These are phyloP conservation scores for Tolypocladium ovalisporum DNA, from an alignment of 2,329 filamentous ascomycete genomes.

Conservation along the genomic window DNA sequence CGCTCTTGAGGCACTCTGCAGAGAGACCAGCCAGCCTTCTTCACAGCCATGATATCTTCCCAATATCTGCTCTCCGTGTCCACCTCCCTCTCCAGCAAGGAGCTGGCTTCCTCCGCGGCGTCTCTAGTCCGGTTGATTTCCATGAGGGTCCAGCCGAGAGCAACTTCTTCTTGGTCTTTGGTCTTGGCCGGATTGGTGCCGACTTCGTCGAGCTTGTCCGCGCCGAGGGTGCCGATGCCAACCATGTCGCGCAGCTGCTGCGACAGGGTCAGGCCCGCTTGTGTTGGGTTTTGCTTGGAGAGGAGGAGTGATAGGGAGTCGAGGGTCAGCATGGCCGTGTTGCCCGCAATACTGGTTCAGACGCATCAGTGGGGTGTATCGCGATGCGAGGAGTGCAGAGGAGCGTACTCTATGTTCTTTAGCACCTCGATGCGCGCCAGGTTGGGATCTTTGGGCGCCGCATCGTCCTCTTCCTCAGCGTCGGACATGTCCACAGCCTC, in stretches of 20 bases:
- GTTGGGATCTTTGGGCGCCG: conserved; percentile 33
- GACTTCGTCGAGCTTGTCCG: conserved; percentile 52
- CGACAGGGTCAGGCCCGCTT: conserved; percentile 61
- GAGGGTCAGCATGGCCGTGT: conserved; percentile 58
- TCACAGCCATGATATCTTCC: conserved; percentile 73
- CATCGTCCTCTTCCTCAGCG: conserved; percentile 33
- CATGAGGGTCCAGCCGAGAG: conserved; percentile 66
- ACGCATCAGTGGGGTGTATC: not conserved
- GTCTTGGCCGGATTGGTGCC: conserved; percentile 43
- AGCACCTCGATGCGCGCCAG: conserved; percentile 47
- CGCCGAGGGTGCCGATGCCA: conserved; percentile 63
- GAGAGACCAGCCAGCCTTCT: conserved; percentile 76
- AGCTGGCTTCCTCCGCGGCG: conserved; percentile 60
- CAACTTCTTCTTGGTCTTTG: conserved; percentile 45
- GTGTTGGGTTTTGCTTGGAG: conserved; percentile 67
- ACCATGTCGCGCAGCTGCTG: conserved; percentile 57
- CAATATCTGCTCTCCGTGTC: conserved; percentile 77
- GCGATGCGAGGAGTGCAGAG: not conserved
- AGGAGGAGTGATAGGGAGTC: conserved; percentile 77
- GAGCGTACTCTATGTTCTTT: conserved; percentile 36
- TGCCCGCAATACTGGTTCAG: conserved; percentile 23
- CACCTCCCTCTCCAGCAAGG: conserved; percentile 65
- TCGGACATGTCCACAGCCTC: conserved; percentile 35
- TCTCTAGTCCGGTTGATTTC: conserved; percentile 66
- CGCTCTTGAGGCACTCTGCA: conserved; percentile 64